Conservation (phyloP, 148 eudicot genomes). For the Drosera capensis region DNA sequence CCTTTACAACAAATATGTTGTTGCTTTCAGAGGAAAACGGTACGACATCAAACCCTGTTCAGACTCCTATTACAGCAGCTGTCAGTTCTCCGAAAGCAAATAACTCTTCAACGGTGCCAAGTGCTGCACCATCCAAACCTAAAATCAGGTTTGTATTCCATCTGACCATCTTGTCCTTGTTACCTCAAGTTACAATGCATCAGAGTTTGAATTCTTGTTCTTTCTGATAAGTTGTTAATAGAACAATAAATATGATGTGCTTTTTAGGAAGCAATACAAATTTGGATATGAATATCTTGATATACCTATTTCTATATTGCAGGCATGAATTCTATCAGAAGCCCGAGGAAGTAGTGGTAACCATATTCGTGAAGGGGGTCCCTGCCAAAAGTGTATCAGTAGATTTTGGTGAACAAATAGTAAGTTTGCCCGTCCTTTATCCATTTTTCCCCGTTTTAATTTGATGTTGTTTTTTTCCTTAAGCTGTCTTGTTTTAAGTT, state of each 20-base stretch:
- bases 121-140: constrained; percentile 31
- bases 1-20: neutral
- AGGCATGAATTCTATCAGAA: constrained; percentile 97
- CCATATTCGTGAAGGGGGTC: constrained; percentile 79
- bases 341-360: constrained; percentile 84
- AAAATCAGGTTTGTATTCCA: constrained; percentile 84
- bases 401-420: constrained; percentile 91
- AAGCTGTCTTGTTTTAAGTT: no score
- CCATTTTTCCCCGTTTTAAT: neutral
- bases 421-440: constrained; percentile 16
- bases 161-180: no score
- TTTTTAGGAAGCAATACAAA: neutral
- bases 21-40: constrained; percentile 50
- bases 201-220: neutral
- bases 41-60: constrained; percentile 18
- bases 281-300: no score
- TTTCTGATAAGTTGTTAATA: neutral
- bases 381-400: constrained; percentile 49
- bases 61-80: constrained; percentile 13
- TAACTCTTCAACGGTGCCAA: constrained; percentile 17
- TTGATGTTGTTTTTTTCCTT: neutral
- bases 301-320: no score
- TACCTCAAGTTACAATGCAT: neutral
- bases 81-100: constrained; percentile 16
- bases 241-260: neutral